Base-by-base conservation (phyloP, 768 basidiomycete genomes). In the Krasilnikovozyma curviuscula region DNA sequence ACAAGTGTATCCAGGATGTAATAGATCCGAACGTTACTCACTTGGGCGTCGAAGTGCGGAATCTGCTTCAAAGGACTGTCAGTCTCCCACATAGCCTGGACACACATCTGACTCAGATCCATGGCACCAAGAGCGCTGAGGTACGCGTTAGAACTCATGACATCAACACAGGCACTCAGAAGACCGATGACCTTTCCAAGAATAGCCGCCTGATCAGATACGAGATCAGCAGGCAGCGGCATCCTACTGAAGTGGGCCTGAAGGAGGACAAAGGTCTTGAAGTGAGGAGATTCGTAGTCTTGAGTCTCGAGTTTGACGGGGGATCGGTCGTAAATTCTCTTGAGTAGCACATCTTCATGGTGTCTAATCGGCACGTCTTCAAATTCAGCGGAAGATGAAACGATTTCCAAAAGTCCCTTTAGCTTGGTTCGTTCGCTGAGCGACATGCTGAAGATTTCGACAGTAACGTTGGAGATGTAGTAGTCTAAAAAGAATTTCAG, bases 81-180 rank as follows among this genome's bases (percentile, higher is more conserved):
- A 9, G 78, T 80, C 61, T 98, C 91, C 93, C 93, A 97, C 66
- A 91, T 78, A 0, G 82, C 86, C 63, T 97, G 93, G 5, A 95
- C 84, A 64, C 85, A 89, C 91, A 97, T 97, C 65, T 97, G 93
- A 8, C 83, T 83, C 40, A 97, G 66, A 65, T 98, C 91, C 93
- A 97, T 97, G 0, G 89, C 89, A 28, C 86, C 83, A 21, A 95
- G 67, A 0, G 91, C 93, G 59, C 78, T 89, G 57, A 97, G 65
- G 81, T 81, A 91, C 1, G 83, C 86, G 59, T 93, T 95, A 30
- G 84, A 88, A 2, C 84, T 88, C 85, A 97, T 88, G 49, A 97
- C 91, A 60, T 95, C 89, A 28, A 97, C 88, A 58, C 85, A 91
- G 1, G 91, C 91, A 9, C 85, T 85, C 14, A 93, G 71, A 16